These are phyloP conservation scores for Pleurotus cornucopiae DNA, from an alignment of 768 basidiomycete species.

Conservation along the genomic window DNA sequence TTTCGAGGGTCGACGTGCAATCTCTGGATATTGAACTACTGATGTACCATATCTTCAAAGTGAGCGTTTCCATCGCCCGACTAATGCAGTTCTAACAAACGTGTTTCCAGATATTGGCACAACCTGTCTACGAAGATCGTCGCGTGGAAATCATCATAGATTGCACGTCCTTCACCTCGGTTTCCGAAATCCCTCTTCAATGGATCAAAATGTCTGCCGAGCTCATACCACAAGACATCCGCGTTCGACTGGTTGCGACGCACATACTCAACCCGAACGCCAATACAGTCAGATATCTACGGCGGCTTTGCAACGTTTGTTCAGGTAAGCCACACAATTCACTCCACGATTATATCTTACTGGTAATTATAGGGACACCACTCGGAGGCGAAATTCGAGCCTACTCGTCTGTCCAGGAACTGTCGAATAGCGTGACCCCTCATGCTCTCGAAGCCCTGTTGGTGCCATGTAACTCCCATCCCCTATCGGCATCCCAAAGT, in stretches of 20 bases:
- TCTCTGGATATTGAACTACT: conserved; percentile 74
- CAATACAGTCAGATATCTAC: conserved; percentile 67
- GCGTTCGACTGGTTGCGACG: conserved; percentile 52
- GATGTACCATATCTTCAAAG: conserved; percentile 77
- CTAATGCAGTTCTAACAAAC: neutral
- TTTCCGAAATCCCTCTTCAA: conserved; percentile 75
- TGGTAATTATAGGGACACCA: conserved; percentile 36
- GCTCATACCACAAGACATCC: conserved; percentile 67
- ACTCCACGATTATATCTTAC: neutral
- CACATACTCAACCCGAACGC: conserved; percentile 75
- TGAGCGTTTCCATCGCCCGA: conserved; percentile 17
- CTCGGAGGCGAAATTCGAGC: conserved; percentile 51
- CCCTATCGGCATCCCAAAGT: neutral
- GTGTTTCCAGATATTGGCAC: neutral
- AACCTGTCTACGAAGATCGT: conserved; percentile 38
- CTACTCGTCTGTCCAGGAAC: conserved; percentile 59
- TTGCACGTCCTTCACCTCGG: conserved; percentile 71
- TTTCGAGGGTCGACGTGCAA: conserved; percentile 75
- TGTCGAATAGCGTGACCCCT: conserved; percentile 52
- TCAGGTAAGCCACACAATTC: conserved; percentile 30
- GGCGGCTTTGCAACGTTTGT: conserved; percentile 71
- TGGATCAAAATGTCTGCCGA: conserved; percentile 80
- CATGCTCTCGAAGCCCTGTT: conserved; percentile 45
- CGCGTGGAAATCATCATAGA: conserved; percentile 75
- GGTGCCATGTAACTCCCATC: conserved; percentile 17